Evolutionary conservation across 192 early-diverging fungal species (phyloP), one percentile per base, ranked within the genome.

Genomic region (Backusella liffmaniae): DNA sequence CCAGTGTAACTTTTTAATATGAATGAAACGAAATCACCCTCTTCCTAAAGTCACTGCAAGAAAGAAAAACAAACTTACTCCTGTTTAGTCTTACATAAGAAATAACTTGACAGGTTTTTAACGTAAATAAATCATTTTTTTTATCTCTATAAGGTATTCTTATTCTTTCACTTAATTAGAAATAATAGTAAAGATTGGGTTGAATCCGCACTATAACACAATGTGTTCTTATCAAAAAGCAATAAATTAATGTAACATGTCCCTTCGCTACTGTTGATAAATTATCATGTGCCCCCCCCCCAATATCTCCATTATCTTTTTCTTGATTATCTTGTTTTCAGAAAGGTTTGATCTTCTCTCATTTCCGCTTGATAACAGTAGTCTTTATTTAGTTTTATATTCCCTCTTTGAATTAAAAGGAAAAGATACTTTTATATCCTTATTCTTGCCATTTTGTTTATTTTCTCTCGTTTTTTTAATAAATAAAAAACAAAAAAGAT

Each of bases 211-310:
- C 2, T n/a, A 62, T 62, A 26, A 62, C 56, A 62, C 23, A 12
- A 29, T 29, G 56, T 62, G 23, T n/a, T 62, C 56, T 62, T 62
- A 62, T 62, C 56, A 29, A 56, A 56, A 10, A 56, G 42, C 46
- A 62, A 62, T 62, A 62, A 62, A 62, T 62, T 62, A 62, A 62
- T 62, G 56, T 62, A 26, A 62, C 56, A 26, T 32, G 32, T 26
- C 53, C 23, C 21, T 59, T 59, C 1, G 23, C 53, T 59, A 59
- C 23, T 10, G 16, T 26, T 59, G 53, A 59, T 62, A 29, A 39
- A 29, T 62, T 26, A 62, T 62, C 56, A 62, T 62, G 56, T 62
- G 56, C 10, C 23, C 5, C 32, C 23, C 5, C 32, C 32, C 32
- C 32, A 32, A 32, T 62, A 62, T 62, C 56, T 29, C 29, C 26